These are phyloP conservation scores for Rubia balearica DNA, from an alignment of 305 asterid genomes.

Conservation along the genomic window DNA sequence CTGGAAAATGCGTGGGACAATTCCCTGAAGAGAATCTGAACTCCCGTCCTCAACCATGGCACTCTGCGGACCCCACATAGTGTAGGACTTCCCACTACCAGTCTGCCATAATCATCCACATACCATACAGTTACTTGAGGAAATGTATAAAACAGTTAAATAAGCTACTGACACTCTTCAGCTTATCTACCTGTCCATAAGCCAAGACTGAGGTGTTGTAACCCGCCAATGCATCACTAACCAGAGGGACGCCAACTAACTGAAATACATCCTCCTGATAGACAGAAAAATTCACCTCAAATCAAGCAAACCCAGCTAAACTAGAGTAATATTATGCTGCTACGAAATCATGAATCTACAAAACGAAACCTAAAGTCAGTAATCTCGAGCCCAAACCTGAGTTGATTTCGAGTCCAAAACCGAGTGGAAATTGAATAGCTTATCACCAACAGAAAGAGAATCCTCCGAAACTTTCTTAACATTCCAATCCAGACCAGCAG, in stretches of 20 bases:
- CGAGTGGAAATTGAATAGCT: slow-evolving; percentile 56
- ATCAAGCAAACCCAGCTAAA: not conserved
- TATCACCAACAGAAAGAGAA: slow-evolving; percentile 48
- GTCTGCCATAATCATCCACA: slow-evolving; percentile 39
- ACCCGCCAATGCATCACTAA: slow-evolving; percentile 82
- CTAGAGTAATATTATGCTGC: not conserved
- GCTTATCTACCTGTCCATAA: slow-evolving; percentile 74
- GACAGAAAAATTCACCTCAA: not conserved
- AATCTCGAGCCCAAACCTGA: slow-evolving; percentile 43
- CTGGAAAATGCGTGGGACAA: slow-evolving; percentile 80
- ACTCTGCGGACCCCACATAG: slow-evolving; percentile 96
- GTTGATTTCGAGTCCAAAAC: slow-evolving; percentile 63
- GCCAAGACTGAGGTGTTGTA: slow-evolving; percentile 79
- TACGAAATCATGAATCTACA: not conserved
- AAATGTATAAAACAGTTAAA: not conserved
- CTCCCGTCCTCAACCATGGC: slow-evolving; percentile 74
- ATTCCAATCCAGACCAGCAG: slow-evolving; percentile 36
- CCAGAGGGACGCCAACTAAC: slow-evolving; percentile 65
- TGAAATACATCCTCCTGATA: slow-evolving; percentile 71
- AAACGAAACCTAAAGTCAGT: slow-evolving; percentile 5
- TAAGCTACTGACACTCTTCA: not conserved
- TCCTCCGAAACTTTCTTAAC: slow-evolving; percentile 54
- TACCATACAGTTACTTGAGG: slow-evolving; percentile 1
- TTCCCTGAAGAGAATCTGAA: slow-evolving; percentile 58
- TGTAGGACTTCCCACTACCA: slow-evolving; percentile 88